Evolutionary conservation across 2,329 filamentous ascomycete species (phyloP), one percentile per base, ranked within the genome.

Genomic region (Graphilbum fragrans): DNA sequence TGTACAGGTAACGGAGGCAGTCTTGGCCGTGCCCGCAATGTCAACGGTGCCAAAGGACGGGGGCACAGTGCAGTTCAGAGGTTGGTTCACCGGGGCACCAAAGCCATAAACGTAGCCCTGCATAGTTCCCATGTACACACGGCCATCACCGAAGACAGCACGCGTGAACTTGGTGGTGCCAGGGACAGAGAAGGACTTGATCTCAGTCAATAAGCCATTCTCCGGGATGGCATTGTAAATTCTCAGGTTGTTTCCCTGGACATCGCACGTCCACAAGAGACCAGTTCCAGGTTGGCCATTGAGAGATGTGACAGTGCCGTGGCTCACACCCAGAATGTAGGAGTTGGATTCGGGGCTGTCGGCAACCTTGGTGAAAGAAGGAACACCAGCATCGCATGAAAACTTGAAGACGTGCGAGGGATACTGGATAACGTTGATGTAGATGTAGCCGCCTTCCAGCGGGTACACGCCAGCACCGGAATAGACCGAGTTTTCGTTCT

Each of bases 181-280:
- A 0, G 64, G 59, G 12, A 75, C 61, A 21, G 66, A 66, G 47
- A 75, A 74, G 1, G 62, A 62, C 25, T 67, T 65, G 46, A 76
- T 62, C 39, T 69, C 55, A 2, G 58, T 66, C 37, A 77, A 52
- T 1, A 54, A 45, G 0, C 66, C 67, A 20, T 66, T 61, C 5
- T 60, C 55, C 0, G 70, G 73, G 10, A 98, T 68, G 21, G 86
- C 80, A 58, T 95, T 94, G 70, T 93, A 93, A 55, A 96, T 94
- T 53, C 86, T 82, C 55, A 86, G 59, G 43, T 69, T 67, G 7
- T 58, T 56, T 6, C 69, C 70, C 47, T 75, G 66, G 0, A 75
- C 69, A 41, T 77, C 73, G 1, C 64, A 66, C 2, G 65, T 65
- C 73, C 73, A 77, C 6, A 75, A 52, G 1, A 77, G 62, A 21